Evolutionary conservation across 176 grass and related monocot species (phyloP).

Genomic region (Poa pratensis): DNA sequence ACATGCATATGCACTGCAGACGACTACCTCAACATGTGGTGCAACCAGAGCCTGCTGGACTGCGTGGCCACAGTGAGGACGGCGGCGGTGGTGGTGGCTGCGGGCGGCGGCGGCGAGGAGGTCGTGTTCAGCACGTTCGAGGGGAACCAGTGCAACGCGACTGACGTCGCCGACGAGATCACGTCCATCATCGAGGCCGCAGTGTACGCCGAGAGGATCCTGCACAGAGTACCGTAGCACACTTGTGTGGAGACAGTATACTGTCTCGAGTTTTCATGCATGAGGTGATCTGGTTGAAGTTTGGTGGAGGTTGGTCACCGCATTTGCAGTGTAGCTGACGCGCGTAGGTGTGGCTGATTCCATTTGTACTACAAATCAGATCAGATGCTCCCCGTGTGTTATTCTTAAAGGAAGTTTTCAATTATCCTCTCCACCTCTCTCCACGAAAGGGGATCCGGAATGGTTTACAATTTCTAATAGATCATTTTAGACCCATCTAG

Average conservation of each 20-base stretch:
- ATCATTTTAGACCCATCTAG: too few species aligned
- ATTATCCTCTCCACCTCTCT: too few species aligned
- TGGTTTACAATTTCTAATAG: too few species aligned
- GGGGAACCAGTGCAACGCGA: constrained; percentile 72
- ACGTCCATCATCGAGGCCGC: constrained; percentile 69
- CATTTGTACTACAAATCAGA: neutral
- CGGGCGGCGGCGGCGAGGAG: neutral
- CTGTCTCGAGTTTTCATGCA: neutral
- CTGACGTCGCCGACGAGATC: constrained; percentile 75
- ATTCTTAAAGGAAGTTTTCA: too few species aligned
- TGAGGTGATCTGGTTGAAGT: neutral
- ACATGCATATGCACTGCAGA: constrained; percentile 34
- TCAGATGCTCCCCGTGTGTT: too few species aligned
- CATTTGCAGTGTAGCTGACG: neutral
- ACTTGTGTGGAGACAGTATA: too few species aligned
- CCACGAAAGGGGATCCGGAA: too few species aligned
- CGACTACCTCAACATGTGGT: constrained; percentile 80
- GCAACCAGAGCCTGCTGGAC: constrained; percentile 87
- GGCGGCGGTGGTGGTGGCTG: neutral
- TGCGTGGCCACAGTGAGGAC: constrained; percentile 59
- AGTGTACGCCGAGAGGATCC: constrained; percentile 57
- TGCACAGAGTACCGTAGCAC: constrained; percentile 61
- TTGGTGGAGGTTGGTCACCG: neutral
- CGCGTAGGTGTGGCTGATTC: neutral
- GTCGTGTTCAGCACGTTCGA: constrained; percentile 52